Conservation (phyloP, 495 filamentous ascomycete genomes). For the Daldinia bambusicola region DNA sequence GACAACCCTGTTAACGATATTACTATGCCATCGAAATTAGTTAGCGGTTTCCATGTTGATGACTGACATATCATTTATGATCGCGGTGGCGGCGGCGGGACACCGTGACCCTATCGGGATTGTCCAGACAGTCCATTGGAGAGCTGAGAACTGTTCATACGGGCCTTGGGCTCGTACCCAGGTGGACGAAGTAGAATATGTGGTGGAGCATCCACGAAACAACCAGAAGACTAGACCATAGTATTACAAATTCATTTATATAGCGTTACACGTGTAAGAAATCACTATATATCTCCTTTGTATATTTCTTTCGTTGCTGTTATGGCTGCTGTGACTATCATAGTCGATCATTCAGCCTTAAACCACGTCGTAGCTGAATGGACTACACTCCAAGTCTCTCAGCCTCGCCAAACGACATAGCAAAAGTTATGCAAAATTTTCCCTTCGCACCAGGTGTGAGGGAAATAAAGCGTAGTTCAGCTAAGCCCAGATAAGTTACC, state of each 20-base stretch:
- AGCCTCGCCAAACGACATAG: conserved; percentile 20
- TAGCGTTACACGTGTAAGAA: conserved; percentile 2
- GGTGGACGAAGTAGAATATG: conserved; percentile 34
- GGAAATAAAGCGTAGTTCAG: conserved; percentile 3
- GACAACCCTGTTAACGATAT: conserved; percentile 21
- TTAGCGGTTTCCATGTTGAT: conserved; percentile 19
- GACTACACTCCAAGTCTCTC: conserved; percentile 9
- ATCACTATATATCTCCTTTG: conserved; percentile 1
- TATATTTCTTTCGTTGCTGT: background rate
- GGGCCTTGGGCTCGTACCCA: conserved; percentile 28
- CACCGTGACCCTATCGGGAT: background rate
- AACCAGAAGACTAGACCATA: background rate
- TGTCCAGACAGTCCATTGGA: background rate
- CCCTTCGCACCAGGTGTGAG: conserved; percentile 1
- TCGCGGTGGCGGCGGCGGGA: background rate
- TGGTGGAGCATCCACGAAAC: conserved; percentile 21
- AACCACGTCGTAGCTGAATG: conserved; percentile 16
- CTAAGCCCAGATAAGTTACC: conserved; percentile 20
- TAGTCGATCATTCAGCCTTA: conserved; percentile 4
- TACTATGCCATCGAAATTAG: conserved; percentile 21
- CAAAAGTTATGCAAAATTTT: conserved; percentile 16
- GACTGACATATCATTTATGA: conserved; percentile 1
- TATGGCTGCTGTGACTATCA: background rate
- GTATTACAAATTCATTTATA: background rate
- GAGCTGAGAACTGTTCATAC: background rate